Percentiles rank a stretch among this genome's conserved stretches.
phyloP scores from a whole-genome alignment of 1,284 basidiomycete species.

The Flammula alnicola region DNA sequence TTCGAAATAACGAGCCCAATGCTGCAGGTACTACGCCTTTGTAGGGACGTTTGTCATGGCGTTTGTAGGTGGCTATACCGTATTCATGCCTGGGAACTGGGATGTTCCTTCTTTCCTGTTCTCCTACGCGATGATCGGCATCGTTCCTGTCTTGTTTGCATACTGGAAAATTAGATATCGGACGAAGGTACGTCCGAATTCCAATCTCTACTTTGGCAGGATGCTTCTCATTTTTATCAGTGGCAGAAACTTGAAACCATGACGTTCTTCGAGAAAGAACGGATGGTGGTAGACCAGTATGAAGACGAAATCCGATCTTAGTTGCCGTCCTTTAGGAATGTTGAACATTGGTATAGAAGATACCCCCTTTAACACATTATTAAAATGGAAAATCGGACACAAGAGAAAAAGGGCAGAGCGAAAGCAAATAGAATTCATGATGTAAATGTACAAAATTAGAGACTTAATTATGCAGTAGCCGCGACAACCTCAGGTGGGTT shows the following conservation, averaged over 20 bases:
- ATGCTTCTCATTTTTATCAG: constrained; percentile 26
- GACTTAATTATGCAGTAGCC: constrained; percentile 25
- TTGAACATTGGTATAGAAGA: background rate
- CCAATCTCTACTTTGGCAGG: background rate
- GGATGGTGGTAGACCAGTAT: constrained; percentile 42
- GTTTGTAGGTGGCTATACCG: constrained; percentile 54
- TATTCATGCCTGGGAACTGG: constrained; percentile 62
- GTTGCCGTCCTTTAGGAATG: background rate
- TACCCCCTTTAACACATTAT: background rate
- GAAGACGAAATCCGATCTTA: constrained; percentile 31
- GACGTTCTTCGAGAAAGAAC: constrained; percentile 45
- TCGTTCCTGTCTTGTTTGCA: constrained; percentile 56
- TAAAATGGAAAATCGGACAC: no score
- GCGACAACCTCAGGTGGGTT: constrained; percentile 35
- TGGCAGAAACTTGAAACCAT: constrained; percentile 40
- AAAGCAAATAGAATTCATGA: constrained; percentile 19
- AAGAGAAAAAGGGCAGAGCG: constrained; percentile 2
- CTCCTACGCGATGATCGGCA: constrained; percentile 58
- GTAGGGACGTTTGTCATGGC: constrained; percentile 52
- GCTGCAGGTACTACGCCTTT: constrained; percentile 44
- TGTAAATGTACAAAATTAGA: constrained; percentile 20
- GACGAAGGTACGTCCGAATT: constrained; percentile 43
- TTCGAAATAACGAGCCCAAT: background rate
- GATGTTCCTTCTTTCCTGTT: constrained; percentile 60
- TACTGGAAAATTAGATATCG: constrained; percentile 65